phyloP scores from a whole-genome alignment of 805 yeast species.

The Metschnikowia continentalis region DNA sequence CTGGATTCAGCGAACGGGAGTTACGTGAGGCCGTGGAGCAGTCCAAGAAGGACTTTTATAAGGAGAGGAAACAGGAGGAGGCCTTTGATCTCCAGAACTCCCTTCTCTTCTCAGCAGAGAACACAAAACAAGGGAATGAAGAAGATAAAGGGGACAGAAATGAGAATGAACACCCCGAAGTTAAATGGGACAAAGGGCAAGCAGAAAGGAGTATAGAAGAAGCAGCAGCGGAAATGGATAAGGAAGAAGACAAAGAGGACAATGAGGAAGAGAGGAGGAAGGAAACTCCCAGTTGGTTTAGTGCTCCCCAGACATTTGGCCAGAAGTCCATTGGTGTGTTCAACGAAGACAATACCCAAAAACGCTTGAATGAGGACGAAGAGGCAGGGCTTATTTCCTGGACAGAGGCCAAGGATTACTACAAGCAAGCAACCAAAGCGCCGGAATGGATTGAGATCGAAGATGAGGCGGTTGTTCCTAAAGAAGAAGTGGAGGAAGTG shows the following conservation, averaged over 20 bases:
- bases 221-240: constrained; percentile 16
- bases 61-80: constrained; percentile 2
- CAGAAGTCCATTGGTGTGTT: constrained; percentile 9
- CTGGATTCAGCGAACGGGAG: constrained; percentile 31
- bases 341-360: constrained; percentile 1
- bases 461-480: background rate
- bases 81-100: background rate
- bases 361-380: constrained; percentile 34
- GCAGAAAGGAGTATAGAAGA: constrained; percentile 18
- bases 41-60: constrained; percentile 40
- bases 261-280: background rate
- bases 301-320: constrained; percentile 8
- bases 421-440: constrained; percentile 5
- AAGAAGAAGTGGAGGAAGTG: background rate
- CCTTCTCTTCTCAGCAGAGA: background rate
- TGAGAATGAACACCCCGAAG: background rate
- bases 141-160: constrained; percentile 2
- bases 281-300: constrained; percentile 27
- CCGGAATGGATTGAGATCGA: background rate
- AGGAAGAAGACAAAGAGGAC: background rate
- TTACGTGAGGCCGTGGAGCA: constrained; percentile 45
- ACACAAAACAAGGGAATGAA: constrained; percentile 24
- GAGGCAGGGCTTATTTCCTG: constrained; percentile 50
- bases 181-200: background rate
- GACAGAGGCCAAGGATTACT: constrained; percentile 41